Evolutionary conservation across 2,329 filamentous ascomycete genomes (phyloP).

Genomic region (Nigrospora oryzae): DNA sequence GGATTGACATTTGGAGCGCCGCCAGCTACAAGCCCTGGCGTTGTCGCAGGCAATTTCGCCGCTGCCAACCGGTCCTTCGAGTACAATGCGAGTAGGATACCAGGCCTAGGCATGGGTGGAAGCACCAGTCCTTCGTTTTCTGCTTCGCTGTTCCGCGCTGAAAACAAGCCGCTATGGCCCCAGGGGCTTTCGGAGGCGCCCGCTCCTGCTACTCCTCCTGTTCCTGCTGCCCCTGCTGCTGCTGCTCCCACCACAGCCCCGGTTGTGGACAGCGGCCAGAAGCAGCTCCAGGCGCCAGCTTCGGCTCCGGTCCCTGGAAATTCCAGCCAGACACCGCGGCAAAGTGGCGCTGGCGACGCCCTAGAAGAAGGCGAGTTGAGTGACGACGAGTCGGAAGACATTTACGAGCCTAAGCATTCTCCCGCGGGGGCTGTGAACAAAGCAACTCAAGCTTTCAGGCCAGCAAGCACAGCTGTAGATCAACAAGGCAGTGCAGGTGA

Average conservation of each 20-base stretch:
- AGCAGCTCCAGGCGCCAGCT: background rate
- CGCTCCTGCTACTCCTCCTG: background rate
- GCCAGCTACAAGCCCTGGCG: background rate
- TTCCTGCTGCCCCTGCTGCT: background rate
- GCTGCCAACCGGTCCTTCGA: slow-evolving; percentile 7
- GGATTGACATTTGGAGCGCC: background rate
- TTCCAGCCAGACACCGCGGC: background rate
- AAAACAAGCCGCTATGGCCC: background rate
- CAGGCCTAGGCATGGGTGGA: background rate
- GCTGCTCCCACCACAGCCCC: background rate
- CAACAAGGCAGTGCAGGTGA: slow-evolving; percentile 15
- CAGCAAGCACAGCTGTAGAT: slow-evolving; percentile 9
- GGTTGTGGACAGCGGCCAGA: background rate
- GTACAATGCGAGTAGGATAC: slow-evolving; percentile 4
- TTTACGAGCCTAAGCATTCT: slow-evolving; percentile 36
- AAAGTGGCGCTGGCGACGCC: background rate
- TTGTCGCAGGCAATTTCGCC: background rate
- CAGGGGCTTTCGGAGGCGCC: background rate
- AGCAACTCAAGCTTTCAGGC: slow-evolving; percentile 3
- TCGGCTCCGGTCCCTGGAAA: background rate
- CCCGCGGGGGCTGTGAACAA: background rate
- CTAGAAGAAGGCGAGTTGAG: slow-evolving; percentile 70
- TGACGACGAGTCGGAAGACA: slow-evolving; percentile 55
- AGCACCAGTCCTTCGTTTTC: background rate
- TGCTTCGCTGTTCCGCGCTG: background rate